These are phyloP conservation scores for Salix purpurea DNA, from an alignment of 345 rosid genomes.

Conservation along the genomic window DNA sequence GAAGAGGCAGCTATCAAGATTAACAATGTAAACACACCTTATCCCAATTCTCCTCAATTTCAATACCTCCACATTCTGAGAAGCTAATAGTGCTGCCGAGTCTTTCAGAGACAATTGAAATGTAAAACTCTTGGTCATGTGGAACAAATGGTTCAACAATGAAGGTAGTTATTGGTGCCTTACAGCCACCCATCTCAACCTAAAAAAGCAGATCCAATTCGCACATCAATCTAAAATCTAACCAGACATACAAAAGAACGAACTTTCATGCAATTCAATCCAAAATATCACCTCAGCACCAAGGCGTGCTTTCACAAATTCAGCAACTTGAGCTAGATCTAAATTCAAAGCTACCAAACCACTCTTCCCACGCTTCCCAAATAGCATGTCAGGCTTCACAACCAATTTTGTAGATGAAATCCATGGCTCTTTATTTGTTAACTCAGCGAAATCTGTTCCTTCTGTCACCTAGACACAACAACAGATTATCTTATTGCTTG, in stretches of 20 bases:
- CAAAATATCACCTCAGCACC: slow-evolving; percentile 62
- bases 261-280: background rate
- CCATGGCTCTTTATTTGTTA: slow-evolving; percentile 79
- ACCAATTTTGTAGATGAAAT: slow-evolving; percentile 80
- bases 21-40: slow-evolving; percentile 40
- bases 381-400: slow-evolving; percentile 97
- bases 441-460: slow-evolving; percentile 71
- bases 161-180: slow-evolving; percentile 86
- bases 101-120: slow-evolving; percentile 83
- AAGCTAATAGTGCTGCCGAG: slow-evolving; percentile 83
- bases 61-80: slow-evolving; percentile 97
- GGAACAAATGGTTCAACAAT: slow-evolving; percentile 95
- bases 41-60: slow-evolving; percentile 98
- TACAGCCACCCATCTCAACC: slow-evolving; percentile 96
- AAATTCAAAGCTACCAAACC: slow-evolving; percentile 88
- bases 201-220: slow-evolving; percentile 18
- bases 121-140: slow-evolving; percentile 81
- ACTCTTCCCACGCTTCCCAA: slow-evolving; percentile 95
- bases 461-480: slow-evolving; percentile 56
- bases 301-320: slow-evolving; percentile 82
- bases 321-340: slow-evolving; percentile 95
- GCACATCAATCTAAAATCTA: background rate
- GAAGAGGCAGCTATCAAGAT: background rate
- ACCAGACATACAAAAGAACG: background rate
- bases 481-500: background rate